These are phyloP conservation scores for Apocynum venetum DNA, from an alignment of 257 asterid species.

Conservation along the genomic window DNA sequence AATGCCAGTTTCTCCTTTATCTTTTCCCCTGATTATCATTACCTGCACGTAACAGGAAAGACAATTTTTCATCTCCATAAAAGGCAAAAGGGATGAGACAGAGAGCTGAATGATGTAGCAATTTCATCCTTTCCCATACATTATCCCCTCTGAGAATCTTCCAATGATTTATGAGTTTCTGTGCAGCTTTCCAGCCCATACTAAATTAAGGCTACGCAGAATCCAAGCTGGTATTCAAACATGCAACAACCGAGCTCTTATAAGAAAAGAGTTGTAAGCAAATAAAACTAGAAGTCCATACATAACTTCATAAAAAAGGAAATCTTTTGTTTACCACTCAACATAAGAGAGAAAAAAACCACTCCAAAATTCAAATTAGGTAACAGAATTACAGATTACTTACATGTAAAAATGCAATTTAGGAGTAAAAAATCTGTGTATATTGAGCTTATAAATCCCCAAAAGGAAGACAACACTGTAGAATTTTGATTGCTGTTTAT, in stretches of 20 bases:
- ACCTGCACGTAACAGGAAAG: constrained; percentile 43
- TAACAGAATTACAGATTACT: not conserved
- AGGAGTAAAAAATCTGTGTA: not conserved
- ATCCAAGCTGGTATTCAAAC: not conserved
- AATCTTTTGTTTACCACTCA: not conserved
- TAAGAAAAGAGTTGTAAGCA: not conserved
- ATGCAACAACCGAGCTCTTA: not conserved
- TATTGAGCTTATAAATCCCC: not conserved
- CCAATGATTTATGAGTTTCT: constrained; percentile 88
- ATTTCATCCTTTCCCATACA: constrained; percentile 27
- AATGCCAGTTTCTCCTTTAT: constrained; percentile 84
- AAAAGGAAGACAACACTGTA: not conserved
- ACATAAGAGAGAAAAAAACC: not conserved
- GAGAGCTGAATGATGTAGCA: not conserved
- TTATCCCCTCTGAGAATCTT: constrained; percentile 89
- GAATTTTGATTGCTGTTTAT: not conserved
- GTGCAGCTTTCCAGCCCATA: constrained; percentile 99
- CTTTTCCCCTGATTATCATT: constrained; percentile 89
- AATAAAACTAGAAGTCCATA: not conserved
- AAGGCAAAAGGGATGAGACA: not conserved
- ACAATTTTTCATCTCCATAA: not conserved
- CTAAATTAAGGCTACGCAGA: not conserved
- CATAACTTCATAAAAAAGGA: not conserved
- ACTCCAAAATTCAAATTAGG: not conserved
- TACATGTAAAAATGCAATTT: not conserved